Evolutionary conservation across 106 monocot genomes (phyloP).

Genomic region (Apostasia shenzhenica): DNA sequence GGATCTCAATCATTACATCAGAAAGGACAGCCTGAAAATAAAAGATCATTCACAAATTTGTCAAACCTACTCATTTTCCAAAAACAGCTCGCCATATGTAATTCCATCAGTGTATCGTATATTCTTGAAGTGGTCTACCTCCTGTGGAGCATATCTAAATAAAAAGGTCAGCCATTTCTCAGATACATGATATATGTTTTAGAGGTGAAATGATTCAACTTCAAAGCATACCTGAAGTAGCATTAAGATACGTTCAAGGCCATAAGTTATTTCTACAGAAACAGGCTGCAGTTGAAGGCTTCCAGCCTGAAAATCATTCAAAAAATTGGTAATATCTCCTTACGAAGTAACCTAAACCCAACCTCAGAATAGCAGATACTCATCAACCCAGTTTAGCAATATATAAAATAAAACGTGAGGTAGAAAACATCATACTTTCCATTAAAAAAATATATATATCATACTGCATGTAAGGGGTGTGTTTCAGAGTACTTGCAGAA

Average conservation of each 20-base stretch:
- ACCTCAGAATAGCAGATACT: too few species aligned
- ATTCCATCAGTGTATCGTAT: constrained; percentile 89
- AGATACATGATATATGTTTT: neutral
- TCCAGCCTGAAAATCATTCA: constrained; percentile 55
- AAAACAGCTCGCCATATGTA: constrained; percentile 93
- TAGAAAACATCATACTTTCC: too few species aligned
- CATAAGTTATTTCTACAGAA: constrained; percentile 97
- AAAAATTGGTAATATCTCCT: neutral
- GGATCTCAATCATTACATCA: neutral
- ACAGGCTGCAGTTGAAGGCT: constrained; percentile 77
- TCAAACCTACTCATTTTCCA: constrained; percentile 79
- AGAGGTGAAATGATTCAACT: neutral
- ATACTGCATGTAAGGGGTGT: neutral
- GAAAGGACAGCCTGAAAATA: neutral
- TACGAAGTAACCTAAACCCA: neutral
- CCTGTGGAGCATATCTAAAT: constrained; percentile 52
- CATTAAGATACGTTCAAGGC: constrained; percentile 93
- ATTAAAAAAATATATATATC: neutral
- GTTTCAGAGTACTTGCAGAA: too few species aligned
- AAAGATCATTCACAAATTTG: neutral
- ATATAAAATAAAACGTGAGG: too few species aligned
- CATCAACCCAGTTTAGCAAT: too few species aligned
- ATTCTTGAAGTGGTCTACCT: constrained; percentile 99
- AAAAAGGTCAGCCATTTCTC: constrained; percentile 24
- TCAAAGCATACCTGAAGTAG: constrained; percentile 66